These are phyloP conservation scores for Saccharomyces uvarum DNA, from an alignment of 1,139 yeast species.

Conservation along the genomic window DNA sequence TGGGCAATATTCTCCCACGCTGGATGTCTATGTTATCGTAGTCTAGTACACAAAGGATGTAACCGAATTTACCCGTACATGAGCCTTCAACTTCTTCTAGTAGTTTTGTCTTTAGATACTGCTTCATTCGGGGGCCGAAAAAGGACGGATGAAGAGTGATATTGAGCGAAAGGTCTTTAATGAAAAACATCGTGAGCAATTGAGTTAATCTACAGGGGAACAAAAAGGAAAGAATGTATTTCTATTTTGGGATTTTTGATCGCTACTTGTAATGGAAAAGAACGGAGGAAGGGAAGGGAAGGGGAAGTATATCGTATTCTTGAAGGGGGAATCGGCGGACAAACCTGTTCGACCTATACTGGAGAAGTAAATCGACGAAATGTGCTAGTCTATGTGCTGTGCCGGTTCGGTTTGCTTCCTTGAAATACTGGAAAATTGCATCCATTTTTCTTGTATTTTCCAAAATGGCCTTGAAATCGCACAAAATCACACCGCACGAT, in stretches of 20 bases:
- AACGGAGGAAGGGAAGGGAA: background rate
- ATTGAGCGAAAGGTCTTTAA: conserved; percentile 83
- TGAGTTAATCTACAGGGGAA: background rate
- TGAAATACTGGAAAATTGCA: background rate
- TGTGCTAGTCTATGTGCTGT: background rate
- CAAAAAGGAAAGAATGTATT: too few relatives aligned
- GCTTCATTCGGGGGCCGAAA: conserved; percentile 97
- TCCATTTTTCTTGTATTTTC: background rate
- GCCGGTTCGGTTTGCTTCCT: background rate
- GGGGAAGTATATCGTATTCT: background rate
- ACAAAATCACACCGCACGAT: background rate
- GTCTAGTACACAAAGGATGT: conserved; percentile 90
- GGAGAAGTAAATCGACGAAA: background rate
- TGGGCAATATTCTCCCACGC: conserved; percentile 84
- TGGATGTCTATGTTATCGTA: conserved; percentile 94
- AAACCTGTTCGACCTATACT: background rate
- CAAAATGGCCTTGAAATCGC: background rate
- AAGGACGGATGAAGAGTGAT: conserved; percentile 93
- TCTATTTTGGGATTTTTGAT: conserved; percentile 83
- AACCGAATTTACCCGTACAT: conserved; percentile 97
- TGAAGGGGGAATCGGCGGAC: background rate
- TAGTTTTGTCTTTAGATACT: conserved; percentile 78
- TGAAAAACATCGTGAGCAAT: conserved; percentile 34
- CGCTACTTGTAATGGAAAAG: conserved; percentile 90
- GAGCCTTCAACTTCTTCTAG: conserved; percentile 97